These are phyloP conservation scores for Fusarium concolor DNA, from an alignment of 2,329 filamentous ascomycete species.

Conservation along the genomic window DNA sequence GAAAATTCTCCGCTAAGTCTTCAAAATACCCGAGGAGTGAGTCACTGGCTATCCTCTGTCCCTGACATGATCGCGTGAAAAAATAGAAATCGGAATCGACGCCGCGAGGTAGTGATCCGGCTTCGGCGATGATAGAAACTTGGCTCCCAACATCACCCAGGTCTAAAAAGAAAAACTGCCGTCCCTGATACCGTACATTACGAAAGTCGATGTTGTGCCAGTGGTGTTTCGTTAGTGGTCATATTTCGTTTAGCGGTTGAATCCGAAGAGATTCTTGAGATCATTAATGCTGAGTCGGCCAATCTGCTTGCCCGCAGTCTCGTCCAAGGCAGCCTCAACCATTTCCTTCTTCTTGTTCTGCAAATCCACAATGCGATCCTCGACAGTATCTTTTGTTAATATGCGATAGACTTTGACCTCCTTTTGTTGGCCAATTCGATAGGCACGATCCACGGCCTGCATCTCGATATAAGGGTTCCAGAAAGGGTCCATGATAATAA, in stretches of 20 bases:
- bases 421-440: constrained; percentile 84
- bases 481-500: constrained; percentile 92
- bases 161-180: constrained; percentile 5
- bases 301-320: constrained; percentile 74
- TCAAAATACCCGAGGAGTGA: background rate
- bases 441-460: constrained; percentile 89
- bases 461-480: constrained; percentile 96
- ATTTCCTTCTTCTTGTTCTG: constrained; percentile 83
- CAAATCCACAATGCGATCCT: constrained; percentile 84
- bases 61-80: background rate
- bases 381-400: constrained; percentile 80
- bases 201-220: background rate
- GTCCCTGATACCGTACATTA: background rate
- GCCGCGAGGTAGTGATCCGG: constrained; percentile 10
- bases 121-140: background rate
- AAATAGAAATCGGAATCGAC: background rate
- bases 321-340: constrained; percentile 83
- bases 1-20: background rate
- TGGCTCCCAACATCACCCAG: constrained; percentile 8
- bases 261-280: constrained; percentile 74
- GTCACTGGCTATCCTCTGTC: constrained; percentile 11
- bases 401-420: constrained; percentile 84
- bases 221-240: background rate
- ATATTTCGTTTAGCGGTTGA: constrained; percentile 7
- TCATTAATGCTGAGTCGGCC: constrained; percentile 74